phyloP scores from a whole-genome alignment of 2,329 filamentous ascomycete species.

The Pseudocercospora macadamiae region DNA sequence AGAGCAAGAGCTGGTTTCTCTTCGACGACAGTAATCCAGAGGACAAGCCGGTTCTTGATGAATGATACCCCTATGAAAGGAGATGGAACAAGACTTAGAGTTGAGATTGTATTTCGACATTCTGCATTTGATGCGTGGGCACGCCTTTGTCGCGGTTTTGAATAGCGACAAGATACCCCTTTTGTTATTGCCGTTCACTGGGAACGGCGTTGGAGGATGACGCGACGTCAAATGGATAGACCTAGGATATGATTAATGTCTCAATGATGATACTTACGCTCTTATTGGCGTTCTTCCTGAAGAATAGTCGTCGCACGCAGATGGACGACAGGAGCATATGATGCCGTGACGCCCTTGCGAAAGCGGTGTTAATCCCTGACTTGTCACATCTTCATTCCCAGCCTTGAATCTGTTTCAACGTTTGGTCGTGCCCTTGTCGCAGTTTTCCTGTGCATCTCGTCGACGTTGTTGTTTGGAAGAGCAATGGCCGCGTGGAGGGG shows the following conservation, averaged over 20 bases:
- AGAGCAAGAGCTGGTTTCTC: conserved; percentile 10
- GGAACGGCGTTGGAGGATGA: not conserved
- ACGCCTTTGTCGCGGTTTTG: conserved; percentile 2
- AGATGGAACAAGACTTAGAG: not conserved
- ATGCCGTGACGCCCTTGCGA: too few species aligned
- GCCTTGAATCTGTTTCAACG: not conserved
- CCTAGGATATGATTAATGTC: conserved; percentile 7
- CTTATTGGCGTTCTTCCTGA: not conserved
- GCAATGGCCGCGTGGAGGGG: not conserved
- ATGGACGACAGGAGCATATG: too few species aligned
- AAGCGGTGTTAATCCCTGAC: too few species aligned
- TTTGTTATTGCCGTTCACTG: conserved; percentile 4
- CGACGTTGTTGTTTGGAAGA: not conserved
- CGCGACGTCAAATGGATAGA: not conserved
- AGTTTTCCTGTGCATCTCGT: too few species aligned
- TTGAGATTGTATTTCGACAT: not conserved
- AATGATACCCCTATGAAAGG: not conserved
- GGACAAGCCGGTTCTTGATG: not conserved
- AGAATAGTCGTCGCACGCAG: not conserved
- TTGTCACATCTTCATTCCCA: not conserved
- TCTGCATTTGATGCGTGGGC: not conserved
- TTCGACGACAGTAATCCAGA: conserved; percentile 1
- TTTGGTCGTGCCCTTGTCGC: too few species aligned
- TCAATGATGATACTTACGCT: conserved; percentile 2
- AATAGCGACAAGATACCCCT: conserved; percentile 16